Base-by-base conservation (phyloP, 75 land plant genomes). In the Selaginella tamariscina region DNA sequence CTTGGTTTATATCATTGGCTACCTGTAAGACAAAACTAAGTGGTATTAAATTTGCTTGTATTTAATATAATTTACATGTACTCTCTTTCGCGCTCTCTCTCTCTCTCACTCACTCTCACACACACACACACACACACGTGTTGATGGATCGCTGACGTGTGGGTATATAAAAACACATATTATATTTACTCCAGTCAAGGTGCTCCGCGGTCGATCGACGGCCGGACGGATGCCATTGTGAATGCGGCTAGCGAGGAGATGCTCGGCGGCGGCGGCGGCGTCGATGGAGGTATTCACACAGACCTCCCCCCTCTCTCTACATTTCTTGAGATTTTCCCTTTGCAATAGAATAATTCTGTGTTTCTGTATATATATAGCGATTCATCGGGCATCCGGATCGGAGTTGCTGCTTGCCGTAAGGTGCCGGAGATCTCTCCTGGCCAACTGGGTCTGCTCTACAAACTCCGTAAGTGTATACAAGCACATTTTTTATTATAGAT, bases 171-270 rank as follows among this genome's bases (percentile, higher is more conserved):
- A n/a, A n/a, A n/a, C n/a, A n/a, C n/a, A n/a, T n/a, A n/a, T n/a
- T n/a, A n/a, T n/a, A n/a, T n/a, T n/a, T n/a, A n/a, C n/a, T n/a
- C n/a, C n/a, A n/a, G n/a, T n/a, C n/a, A n/a, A n/a, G n/a, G n/a
- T n/a, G n/a, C 27, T 33, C 32, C 23, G 32, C 84, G 90, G 90
- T 77, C 56, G 29, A 72, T 82, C n/a, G 88, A 87, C 54, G 90
- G 88, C 27, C 33, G 78, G 0, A 74, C 88, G 29, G 85, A 87
- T 32, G 90, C 90, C 54, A 85, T 85, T 30, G 88, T 87, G 15
- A 91, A 91, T 81, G 89, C 97, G 33, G 97, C 97, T 2, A 89
- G 88, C 77, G 78, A 77, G 97, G 97, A n/a, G n/a, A n/a, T n/a
- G n/a, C n/a, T n/a, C n/a, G n/a, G n/a, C n/a, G n/a, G n/a, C n/a